Evolutionary conservation across 2,329 filamentous ascomycete genomes (phyloP).

Genomic region (Rhytidhysteron rufulum): DNA sequence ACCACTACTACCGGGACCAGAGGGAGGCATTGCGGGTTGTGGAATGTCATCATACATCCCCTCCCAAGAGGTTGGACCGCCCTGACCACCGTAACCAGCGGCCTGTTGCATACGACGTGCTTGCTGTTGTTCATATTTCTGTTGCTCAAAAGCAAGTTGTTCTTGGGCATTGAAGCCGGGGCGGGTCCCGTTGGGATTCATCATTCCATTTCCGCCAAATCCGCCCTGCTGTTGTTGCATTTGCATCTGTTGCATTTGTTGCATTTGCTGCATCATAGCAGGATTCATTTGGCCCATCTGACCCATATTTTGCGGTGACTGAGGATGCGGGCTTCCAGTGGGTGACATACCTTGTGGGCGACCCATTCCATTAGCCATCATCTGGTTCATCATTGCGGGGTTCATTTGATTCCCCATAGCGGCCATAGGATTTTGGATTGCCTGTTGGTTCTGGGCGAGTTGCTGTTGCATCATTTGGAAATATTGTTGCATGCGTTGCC

Average conservation of each 20-base stretch:
- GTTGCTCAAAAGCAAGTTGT: conserved; percentile 71
- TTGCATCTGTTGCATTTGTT: conserved; percentile 67
- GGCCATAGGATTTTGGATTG: conserved; percentile 40
- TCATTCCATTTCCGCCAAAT: conserved; percentile 36
- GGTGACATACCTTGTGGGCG: conserved; percentile 12
- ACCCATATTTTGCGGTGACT: conserved; percentile 11
- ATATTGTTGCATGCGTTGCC: conserved; percentile 97
- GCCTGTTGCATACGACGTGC: conserved; percentile 50
- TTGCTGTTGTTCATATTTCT: conserved; percentile 71
- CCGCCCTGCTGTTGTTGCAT: conserved; percentile 43
- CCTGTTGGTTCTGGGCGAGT: conserved; percentile 57
- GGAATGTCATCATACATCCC: conserved; percentile 98
- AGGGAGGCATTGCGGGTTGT: conserved; percentile 65
- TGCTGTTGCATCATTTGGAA: conserved; percentile 93
- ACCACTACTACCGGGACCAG: conserved; percentile 41
- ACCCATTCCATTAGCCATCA: conserved; percentile 31
- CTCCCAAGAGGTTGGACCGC: conserved; percentile 84
- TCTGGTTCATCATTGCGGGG: conserved; percentile 50
- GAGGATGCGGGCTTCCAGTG: conserved; percentile 29
- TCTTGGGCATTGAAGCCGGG: conserved; percentile 65
- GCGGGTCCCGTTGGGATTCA: conserved; percentile 25
- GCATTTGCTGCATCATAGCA: conserved; percentile 70
- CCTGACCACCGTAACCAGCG: conserved; percentile 47
- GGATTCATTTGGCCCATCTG: conserved; percentile 59
- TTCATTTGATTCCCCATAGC: conserved; percentile 60